Percentiles rank a stretch among this genome's conserved stretches.
Evolutionary conservation across 306 rosid species (phyloP).

Genomic region (Crataegus laevigata): DNA sequence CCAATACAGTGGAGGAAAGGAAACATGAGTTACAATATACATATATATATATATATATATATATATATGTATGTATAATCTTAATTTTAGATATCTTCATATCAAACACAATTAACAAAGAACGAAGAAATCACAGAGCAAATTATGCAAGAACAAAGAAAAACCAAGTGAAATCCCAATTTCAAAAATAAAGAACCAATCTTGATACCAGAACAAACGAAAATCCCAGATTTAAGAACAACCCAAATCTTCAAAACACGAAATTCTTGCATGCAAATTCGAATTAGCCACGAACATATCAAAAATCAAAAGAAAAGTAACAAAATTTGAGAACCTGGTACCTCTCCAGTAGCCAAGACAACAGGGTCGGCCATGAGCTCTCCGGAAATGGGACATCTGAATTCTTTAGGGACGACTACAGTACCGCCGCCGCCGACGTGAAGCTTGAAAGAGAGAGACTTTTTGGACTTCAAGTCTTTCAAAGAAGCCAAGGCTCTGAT

Average conservation of each 20-base stretch:
- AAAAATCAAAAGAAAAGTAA: background rate
- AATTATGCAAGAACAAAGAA: background rate
- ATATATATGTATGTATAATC: too few species aligned
- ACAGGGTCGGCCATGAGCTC: slow-evolving; percentile 79
- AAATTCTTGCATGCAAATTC: background rate
- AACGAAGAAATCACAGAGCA: background rate
- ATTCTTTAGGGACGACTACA: slow-evolving; percentile 35
- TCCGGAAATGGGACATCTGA: slow-evolving; percentile 71
- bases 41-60: accelerated
- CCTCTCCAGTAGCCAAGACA: slow-evolving; percentile 73
- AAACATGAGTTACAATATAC: background rate
- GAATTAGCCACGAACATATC: background rate
- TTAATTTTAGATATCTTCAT: background rate
- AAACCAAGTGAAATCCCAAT: background rate
- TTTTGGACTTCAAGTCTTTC: slow-evolving; percentile 22
- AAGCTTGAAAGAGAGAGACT: slow-evolving; percentile 16
- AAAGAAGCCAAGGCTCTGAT: slow-evolving; percentile 39
- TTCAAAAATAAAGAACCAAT: background rate
- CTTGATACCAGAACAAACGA: background rate
- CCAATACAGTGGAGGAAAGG: background rate
- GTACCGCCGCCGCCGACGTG: background rate
- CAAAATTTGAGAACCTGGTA: background rate
- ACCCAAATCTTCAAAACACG: background rate
- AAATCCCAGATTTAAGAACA: background rate
- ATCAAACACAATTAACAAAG: background rate